Conservation (phyloP, 1,139 yeast species). For the Ogataea hybrid region DNA sequence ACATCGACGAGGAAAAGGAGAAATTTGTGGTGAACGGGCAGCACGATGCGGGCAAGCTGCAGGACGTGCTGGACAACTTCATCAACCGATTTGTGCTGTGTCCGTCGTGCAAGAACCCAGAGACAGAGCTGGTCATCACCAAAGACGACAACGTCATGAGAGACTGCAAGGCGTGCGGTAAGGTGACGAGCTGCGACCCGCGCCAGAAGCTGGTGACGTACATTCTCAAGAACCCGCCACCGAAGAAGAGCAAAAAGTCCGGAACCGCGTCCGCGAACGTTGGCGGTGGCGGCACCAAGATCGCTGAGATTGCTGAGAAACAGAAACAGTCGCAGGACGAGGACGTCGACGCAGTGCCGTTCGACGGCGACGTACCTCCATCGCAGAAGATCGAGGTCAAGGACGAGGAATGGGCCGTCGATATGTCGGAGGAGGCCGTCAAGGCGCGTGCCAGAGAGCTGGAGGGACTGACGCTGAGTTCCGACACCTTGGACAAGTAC, state of each 20-base stretch:
- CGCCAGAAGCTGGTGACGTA: slow-evolving; percentile 84
- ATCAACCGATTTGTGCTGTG: slow-evolving; percentile 91
- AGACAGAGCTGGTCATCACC: slow-evolving; percentile 84
- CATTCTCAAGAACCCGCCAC: slow-evolving; percentile 95
- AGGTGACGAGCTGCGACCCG: slow-evolving; percentile 78
- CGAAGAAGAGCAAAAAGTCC: slow-evolving; percentile 65
- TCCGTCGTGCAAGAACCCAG: slow-evolving; percentile 96
- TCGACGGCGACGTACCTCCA: slow-evolving; percentile 55
- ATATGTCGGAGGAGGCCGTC: slow-evolving; percentile 95
- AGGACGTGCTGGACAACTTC: slow-evolving; percentile 92
- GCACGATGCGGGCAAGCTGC: slow-evolving; percentile 87
- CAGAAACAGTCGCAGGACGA: slow-evolving; percentile 41
- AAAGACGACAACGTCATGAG: slow-evolving; percentile 76
- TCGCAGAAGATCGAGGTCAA: slow-evolving; percentile 58
- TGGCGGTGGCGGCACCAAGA: slow-evolving; percentile 83
- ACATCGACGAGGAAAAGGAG: slow-evolving; percentile 74
- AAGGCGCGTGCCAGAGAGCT: slow-evolving; percentile 88
- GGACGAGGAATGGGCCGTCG: slow-evolving; percentile 98
- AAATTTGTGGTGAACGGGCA: slow-evolving; percentile 93
- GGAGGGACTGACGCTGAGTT: slow-evolving; percentile 50
- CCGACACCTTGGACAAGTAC: slow-evolving; percentile 39
- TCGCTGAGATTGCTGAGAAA: slow-evolving; percentile 70
- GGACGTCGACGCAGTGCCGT: slow-evolving; percentile 39
- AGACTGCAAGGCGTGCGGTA: slow-evolving; percentile 99
- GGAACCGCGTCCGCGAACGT: slow-evolving; percentile 93